phyloP scores from a whole-genome alignment of 192 early-diverging fungal species.

The Coemansia sp. region DNA sequence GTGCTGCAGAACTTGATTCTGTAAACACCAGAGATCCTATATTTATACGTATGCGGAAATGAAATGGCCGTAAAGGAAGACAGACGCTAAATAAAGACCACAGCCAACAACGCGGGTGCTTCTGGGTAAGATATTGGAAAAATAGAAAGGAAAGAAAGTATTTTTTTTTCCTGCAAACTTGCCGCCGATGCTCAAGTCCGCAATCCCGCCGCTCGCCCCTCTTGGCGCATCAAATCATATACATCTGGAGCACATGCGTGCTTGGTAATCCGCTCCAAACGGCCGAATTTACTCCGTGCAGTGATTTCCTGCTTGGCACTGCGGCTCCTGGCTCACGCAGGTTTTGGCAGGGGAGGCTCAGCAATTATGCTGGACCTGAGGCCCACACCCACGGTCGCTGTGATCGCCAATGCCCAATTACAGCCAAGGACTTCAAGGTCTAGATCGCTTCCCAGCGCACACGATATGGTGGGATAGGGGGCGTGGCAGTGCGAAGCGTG shows the following conservation, averaged over 20 bases:
- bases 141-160: background rate
- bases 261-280: too few relatives aligned
- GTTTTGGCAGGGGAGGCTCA: too few relatives aligned
- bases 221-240: constrained; percentile 4
- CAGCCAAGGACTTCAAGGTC: background rate
- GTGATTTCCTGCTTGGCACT: background rate
- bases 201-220: background rate
- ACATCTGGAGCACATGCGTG: background rate
- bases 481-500: too few relatives aligned
- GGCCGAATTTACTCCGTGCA: background rate
- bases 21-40: background rate
- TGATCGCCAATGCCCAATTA: background rate
- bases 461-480: too few relatives aligned
- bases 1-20: constrained; percentile 2
- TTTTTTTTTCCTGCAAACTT: background rate
- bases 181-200: constrained; percentile 1
- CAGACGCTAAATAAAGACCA: too few relatives aligned
- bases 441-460: too few relatives aligned
- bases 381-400: background rate
- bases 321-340: background rate
- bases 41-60: too few relatives aligned
- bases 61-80: too few relatives aligned
- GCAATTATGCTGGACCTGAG: background rate
- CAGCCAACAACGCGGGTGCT: too few relatives aligned
- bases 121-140: too few relatives aligned